A percentile compares a stretch with the other conserved stretches of the same genome.
Conservation (phyloP, 139 green algal species). For the Raphidocelis subcapitata region DNA sequence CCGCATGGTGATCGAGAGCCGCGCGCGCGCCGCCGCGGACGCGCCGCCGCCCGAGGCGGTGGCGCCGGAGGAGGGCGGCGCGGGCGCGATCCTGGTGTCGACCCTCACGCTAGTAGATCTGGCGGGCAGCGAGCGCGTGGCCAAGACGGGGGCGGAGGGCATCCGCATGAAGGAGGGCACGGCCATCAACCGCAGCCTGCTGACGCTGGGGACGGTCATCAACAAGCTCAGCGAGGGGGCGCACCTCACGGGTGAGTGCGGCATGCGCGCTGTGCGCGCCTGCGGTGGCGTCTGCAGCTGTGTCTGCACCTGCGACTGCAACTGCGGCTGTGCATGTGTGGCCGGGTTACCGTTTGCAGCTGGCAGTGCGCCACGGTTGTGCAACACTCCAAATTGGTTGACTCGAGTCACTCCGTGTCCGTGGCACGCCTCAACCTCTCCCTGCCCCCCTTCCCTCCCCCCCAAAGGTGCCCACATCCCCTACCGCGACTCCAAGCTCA, state of each 20-base stretch:
- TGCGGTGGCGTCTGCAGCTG: too few species aligned
- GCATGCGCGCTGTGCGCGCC: neutral
- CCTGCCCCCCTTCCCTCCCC: neutral
- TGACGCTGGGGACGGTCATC: constrained; percentile 93
- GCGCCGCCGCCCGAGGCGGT: neutral
- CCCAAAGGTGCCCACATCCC: constrained; percentile 76
- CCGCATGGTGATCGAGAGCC: constrained; percentile 93
- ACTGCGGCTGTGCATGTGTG: too few species aligned
- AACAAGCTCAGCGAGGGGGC: constrained; percentile 91
- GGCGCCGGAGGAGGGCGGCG: constrained; percentile 41
- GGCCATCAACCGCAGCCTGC: constrained; percentile 92
- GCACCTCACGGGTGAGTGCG: constrained; percentile 29
- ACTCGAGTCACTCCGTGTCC: too few species aligned
- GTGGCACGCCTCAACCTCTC: too few species aligned
- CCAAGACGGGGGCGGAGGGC: constrained; percentile 94
- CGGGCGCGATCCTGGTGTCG: constrained; percentile 74
- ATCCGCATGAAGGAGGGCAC: constrained; percentile 91
- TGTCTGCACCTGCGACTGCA: too few species aligned
- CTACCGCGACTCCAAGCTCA: constrained; percentile 90
- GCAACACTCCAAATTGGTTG: too few species aligned
- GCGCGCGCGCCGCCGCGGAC: constrained; percentile 26
- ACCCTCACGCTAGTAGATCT: constrained; percentile 92
- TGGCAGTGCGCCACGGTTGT: too few species aligned
- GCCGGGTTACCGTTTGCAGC: too few species aligned
- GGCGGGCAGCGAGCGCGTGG: constrained; percentile 85